These are phyloP conservation scores for Heracleum sosnowskyi DNA, from an alignment of 129 eudicot genomes.

Conservation along the genomic window DNA sequence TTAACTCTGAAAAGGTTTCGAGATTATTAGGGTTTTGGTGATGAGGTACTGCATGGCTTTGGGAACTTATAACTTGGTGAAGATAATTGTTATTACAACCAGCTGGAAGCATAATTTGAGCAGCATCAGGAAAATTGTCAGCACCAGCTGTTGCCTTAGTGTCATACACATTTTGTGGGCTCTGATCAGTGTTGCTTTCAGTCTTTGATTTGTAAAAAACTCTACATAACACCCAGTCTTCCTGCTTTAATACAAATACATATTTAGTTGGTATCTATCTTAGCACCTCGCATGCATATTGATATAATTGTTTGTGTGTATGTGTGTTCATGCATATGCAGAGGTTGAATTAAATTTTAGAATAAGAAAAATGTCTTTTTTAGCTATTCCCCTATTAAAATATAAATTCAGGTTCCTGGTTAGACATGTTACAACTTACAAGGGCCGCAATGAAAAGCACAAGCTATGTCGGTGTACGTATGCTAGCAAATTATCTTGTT, in stretches of 20 bases:
- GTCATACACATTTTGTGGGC: slow-evolving; percentile 23
- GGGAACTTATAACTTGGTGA: slow-evolving; percentile 12
- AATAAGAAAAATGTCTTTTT: no score
- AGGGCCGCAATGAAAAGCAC: background rate
- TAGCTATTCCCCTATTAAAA: no score
- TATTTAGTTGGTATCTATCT: background rate
- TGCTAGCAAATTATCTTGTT: background rate
- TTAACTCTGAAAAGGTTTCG: slow-evolving; percentile 15
- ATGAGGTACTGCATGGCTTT: slow-evolving; percentile 15
- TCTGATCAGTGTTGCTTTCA: slow-evolving; percentile 32
- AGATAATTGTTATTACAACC: slow-evolving; percentile 33
- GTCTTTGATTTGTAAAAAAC: slow-evolving; percentile 75
- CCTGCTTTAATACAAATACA: slow-evolving; percentile 36
- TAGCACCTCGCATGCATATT: no score
- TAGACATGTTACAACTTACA: no score
- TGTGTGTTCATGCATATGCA: no score
- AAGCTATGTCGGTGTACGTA: background rate
- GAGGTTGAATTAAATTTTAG: no score
- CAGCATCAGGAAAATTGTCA: slow-evolving; percentile 20
- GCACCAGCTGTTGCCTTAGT: slow-evolving; percentile 8
- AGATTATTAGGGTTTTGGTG: slow-evolving; percentile 29
- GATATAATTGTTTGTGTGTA: no score
- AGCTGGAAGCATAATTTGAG: slow-evolving; percentile 19
- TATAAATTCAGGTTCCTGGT: no score
- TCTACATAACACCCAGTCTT: slow-evolving; percentile 93